A percentile compares a stretch with the other conserved stretches of the same genome.
Conservation (phyloP, 495 filamentous ascomycete species). For the Daldinia grandis region DNA sequence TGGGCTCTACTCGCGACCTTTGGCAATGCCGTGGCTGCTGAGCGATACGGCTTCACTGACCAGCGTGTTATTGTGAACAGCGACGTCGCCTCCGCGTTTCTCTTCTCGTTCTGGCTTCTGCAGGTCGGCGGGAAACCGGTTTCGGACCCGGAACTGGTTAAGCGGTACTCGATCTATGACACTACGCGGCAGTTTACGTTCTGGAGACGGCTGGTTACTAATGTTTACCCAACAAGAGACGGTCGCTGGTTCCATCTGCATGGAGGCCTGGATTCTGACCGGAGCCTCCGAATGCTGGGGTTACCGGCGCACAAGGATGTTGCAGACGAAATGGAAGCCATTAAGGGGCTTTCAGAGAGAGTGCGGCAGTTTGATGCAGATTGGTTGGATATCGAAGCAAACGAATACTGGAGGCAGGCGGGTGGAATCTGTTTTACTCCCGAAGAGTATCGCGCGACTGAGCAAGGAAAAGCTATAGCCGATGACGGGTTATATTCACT, state of each 20-base stretch:
- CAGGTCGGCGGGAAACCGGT: conserved; percentile 35
- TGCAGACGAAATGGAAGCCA: conserved; percentile 43
- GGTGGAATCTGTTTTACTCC: conserved; percentile 59
- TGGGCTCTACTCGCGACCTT: conserved; percentile 44
- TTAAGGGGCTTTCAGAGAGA: conserved; percentile 39
- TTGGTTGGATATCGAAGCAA: conserved; percentile 55
- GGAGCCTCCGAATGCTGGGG: conserved; percentile 52
- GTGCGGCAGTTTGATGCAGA: conserved; percentile 47
- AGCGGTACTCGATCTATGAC: conserved; percentile 39
- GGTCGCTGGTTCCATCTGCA: conserved; percentile 62
- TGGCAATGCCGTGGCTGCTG: conserved; percentile 38
- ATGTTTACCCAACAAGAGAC: conserved; percentile 64
- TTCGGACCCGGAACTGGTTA: conserved; percentile 27
- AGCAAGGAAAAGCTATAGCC: conserved; percentile 62
- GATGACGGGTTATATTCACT: conserved; percentile 60
- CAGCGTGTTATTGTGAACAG: conserved; percentile 43
- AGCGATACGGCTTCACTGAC: conserved; percentile 34
- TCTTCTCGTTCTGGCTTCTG: conserved; percentile 41
- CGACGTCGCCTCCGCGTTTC: conserved; percentile 46
- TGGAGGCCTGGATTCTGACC: conserved; percentile 59
- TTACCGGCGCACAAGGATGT: conserved; percentile 46
- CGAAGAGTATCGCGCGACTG: conserved; percentile 56
- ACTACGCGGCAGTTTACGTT: conserved; percentile 36
- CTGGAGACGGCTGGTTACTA: conserved; percentile 51
- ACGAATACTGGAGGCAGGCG: conserved; percentile 60